Conservation (phyloP, 2,329 filamentous ascomycete species). For the Periconia sp. region DNA sequence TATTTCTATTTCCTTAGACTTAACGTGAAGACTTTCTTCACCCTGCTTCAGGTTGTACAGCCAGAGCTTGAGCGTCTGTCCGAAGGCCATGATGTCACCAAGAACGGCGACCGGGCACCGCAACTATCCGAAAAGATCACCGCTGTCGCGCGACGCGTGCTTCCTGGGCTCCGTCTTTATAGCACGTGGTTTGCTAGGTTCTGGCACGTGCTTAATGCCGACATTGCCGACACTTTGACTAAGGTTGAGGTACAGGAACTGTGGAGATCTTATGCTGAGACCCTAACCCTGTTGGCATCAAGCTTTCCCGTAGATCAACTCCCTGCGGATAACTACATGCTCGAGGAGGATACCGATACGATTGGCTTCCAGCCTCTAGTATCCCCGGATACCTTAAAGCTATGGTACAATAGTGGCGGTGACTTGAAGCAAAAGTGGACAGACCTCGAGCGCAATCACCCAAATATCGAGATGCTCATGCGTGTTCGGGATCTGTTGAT, state of each 20-base stretch:
- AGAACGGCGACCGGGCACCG: conserved; percentile 38
- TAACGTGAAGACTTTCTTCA: conserved; percentile 78
- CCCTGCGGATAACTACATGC: conserved; percentile 64
- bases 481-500: conserved; percentile 68
- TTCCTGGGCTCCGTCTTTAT: conserved; percentile 71
- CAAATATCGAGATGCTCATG: conserved; percentile 70
- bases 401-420: conserved; percentile 59
- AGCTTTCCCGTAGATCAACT: conserved; percentile 65
- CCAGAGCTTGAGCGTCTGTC: conserved; percentile 70
- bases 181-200: conserved; percentile 70
- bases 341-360: conserved; percentile 72
- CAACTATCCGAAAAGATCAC: conserved; percentile 60
- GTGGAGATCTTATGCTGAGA: conserved; percentile 70
- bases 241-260: conserved; percentile 65
- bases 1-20: conserved; percentile 73
- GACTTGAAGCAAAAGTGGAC: conserved; percentile 59
- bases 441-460: conserved; percentile 61
- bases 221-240: conserved; percentile 60
- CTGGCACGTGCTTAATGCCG: conserved; percentile 60
- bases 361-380: conserved; percentile 69
- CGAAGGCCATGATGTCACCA: conserved; percentile 53
- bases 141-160: conserved; percentile 63
- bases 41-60: conserved; percentile 72
- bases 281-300: conserved; percentile 64
- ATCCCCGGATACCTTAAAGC: conserved; percentile 55